Percentiles rank a stretch among this genome's conserved stretches.
These are phyloP conservation scores for Setaria viridis DNA, from an alignment of 202 grass and related monocot genomes.

Conservation along the genomic window DNA sequence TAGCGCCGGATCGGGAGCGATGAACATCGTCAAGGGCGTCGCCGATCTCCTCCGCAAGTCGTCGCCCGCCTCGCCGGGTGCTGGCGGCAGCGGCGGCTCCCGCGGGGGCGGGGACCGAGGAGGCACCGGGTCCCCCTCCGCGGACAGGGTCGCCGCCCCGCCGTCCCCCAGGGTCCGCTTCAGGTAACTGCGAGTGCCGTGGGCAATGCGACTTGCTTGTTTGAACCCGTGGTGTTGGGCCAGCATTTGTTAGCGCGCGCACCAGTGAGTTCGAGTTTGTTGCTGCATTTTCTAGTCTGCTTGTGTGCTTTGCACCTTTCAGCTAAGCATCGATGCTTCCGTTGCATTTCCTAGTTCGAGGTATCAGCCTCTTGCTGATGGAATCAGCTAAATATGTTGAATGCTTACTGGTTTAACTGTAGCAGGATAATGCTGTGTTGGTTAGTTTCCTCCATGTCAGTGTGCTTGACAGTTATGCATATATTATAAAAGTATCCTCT, in stretches of 20 bases:
- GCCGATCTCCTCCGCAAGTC: constrained; percentile 88
- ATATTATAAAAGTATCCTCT: neutral
- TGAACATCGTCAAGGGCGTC: constrained; percentile 90
- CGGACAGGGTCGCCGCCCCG: constrained; percentile 45
- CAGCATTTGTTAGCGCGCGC: neutral
- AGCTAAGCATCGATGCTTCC: neutral
- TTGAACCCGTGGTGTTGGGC: neutral
- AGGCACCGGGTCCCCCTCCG: constrained; percentile 17
- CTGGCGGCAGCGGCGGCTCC: neutral
- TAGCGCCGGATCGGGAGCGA: constrained; percentile 59
- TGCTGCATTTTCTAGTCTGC: constrained; percentile 30
- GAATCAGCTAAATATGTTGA: constrained; percentile 8
- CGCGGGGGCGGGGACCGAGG: constrained; percentile 5
- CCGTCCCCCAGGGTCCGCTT: constrained; percentile 65
- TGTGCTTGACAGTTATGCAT: neutral
- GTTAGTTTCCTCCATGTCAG: constrained; percentile 25
- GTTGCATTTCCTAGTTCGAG: neutral
- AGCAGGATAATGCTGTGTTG: neutral
- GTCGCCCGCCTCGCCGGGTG: constrained; percentile 43
- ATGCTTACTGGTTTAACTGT: constrained; percentile 1
- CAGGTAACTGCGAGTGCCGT: constrained; percentile 42
- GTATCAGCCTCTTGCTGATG: neutral
- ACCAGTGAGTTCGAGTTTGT: constrained; percentile 23
- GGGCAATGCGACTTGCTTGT: constrained; percentile 39
- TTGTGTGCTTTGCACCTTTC: constrained; percentile 3